Conservation (phyloP, 2,329 filamentous ascomycete genomes). For the Pleomassaria siparia region DNA sequence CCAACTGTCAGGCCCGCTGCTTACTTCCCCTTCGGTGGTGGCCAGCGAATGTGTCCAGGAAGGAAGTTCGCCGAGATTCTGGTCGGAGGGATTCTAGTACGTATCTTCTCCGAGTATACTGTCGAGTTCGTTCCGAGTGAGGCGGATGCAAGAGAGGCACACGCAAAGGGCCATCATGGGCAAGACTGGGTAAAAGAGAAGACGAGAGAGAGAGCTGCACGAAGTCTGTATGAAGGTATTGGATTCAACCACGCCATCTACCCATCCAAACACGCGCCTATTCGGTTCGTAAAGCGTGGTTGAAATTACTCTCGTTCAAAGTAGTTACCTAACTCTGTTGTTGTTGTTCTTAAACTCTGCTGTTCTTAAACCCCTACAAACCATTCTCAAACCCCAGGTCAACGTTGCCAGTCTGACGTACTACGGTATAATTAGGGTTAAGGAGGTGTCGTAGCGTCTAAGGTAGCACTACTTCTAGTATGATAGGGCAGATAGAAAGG, state of each 20-base stretch:
- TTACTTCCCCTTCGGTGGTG: background rate
- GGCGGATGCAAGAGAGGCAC: constrained; percentile 3
- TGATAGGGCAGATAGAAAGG: too few relatives aligned
- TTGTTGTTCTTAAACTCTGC: too few relatives aligned
- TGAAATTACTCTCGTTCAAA: too few relatives aligned
- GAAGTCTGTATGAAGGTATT: constrained; percentile 11
- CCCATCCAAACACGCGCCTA: constrained; percentile 8
- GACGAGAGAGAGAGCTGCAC: constrained; percentile 4
- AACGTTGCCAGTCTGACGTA: too few relatives aligned
- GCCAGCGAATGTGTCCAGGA: background rate
- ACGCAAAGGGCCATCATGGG: constrained; percentile 3
- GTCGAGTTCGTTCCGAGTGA: constrained; percentile 1
- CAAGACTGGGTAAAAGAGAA: constrained; percentile 4
- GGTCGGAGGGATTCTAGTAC: background rate
- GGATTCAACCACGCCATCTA: constrained; percentile 11
- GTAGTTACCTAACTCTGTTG: too few relatives aligned
- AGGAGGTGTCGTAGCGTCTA: too few relatives aligned
- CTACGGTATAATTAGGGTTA: too few relatives aligned
- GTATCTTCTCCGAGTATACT: constrained; percentile 4
- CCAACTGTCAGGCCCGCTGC: background rate
- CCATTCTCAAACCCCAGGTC: too few relatives aligned
- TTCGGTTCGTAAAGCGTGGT: constrained; percentile 10
- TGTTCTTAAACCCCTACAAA: too few relatives aligned
- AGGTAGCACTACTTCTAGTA: too few relatives aligned
- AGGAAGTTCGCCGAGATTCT: background rate